A percentile compares a stretch with the other conserved stretches of the same genome.
Conservation (phyloP, 768 basidiomycete genomes). For the Cystofilobasidium ferigula region DNA sequence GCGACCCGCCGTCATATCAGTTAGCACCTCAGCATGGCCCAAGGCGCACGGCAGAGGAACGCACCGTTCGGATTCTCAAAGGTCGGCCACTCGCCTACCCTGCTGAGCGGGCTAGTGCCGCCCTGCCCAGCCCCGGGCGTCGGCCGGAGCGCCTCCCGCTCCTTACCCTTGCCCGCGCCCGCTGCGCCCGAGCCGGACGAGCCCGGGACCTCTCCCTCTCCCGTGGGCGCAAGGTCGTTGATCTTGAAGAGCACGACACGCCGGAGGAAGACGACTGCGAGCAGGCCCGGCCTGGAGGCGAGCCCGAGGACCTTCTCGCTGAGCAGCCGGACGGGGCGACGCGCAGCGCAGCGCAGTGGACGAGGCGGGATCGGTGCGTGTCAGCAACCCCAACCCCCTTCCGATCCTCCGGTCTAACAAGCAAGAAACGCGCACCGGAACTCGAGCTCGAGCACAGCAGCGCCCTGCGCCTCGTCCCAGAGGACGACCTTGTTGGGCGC, state of each 20-base stretch:
- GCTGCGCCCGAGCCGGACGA: neutral
- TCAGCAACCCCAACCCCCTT: too few relatives aligned
- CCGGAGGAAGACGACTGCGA: conserved; percentile 20
- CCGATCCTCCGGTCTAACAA: neutral
- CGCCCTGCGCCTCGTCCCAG: conserved; percentile 32
- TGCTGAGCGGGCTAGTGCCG: too few relatives aligned
- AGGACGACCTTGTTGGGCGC: conserved; percentile 39
- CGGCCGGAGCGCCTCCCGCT: neutral
- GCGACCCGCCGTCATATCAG: neutral
- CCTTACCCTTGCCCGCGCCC: conserved; percentile 4
- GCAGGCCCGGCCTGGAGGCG: conserved; percentile 13
- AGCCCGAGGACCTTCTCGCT: conserved; percentile 18
- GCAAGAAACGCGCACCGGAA: conserved; percentile 14
- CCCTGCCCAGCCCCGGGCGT: too few relatives aligned
- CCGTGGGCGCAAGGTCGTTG: neutral
- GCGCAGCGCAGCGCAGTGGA: neutral
- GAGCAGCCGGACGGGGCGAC: neutral
- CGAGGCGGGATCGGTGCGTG: neutral
- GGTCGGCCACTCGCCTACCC: conserved; percentile 35
- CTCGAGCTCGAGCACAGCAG: conserved; percentile 22
- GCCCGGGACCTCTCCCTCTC: neutral
- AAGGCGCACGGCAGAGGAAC: neutral
- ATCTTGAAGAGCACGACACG: conserved; percentile 21
- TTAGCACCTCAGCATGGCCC: neutral
- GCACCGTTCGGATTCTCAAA: conserved; percentile 34